Conservation (phyloP, 768 basidiomycete genomes). For the Mycena rosella region DNA sequence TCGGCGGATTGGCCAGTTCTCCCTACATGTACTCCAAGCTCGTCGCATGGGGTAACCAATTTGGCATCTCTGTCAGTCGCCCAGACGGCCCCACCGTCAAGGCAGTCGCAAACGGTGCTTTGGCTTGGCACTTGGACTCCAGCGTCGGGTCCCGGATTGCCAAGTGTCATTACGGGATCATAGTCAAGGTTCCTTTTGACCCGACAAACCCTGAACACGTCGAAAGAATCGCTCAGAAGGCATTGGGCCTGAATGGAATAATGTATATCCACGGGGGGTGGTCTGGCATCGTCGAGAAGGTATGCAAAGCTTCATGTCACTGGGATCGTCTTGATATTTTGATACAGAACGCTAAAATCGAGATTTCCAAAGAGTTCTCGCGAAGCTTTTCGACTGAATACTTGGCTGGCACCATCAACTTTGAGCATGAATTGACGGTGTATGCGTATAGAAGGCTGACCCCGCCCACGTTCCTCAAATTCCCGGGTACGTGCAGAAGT, state of each 20-base stretch:
- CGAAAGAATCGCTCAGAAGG: constrained; percentile 14
- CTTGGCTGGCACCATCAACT: background rate
- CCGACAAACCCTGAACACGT: constrained; percentile 16
- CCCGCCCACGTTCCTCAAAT: constrained; percentile 24
- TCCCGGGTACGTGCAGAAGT: constrained; percentile 10
- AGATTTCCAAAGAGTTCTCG: constrained; percentile 19
- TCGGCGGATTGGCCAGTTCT: constrained; percentile 46
- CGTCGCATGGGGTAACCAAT: constrained; percentile 36
- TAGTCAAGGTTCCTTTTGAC: constrained; percentile 23
- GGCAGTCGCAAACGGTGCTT: constrained; percentile 46
- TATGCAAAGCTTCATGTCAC: background rate
- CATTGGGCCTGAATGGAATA: constrained; percentile 20
- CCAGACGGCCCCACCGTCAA: constrained; percentile 44
- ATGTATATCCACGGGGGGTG: constrained; percentile 32
- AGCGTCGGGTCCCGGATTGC: constrained; percentile 42
- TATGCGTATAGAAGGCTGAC: constrained; percentile 34
- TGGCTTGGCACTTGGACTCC: constrained; percentile 45
- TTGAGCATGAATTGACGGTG: background rate
- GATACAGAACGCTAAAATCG: constrained; percentile 29
- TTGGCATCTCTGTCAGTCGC: constrained; percentile 36
- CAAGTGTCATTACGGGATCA: constrained; percentile 43
- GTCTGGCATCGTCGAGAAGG: constrained; percentile 43
- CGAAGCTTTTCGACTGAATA: background rate
- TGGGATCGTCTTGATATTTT: too few relatives aligned
- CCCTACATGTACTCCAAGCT: constrained; percentile 43